These are phyloP conservation scores for Colletotrichum sp. DNA, from an alignment of 2,329 filamentous ascomycete species.

Conservation along the genomic window DNA sequence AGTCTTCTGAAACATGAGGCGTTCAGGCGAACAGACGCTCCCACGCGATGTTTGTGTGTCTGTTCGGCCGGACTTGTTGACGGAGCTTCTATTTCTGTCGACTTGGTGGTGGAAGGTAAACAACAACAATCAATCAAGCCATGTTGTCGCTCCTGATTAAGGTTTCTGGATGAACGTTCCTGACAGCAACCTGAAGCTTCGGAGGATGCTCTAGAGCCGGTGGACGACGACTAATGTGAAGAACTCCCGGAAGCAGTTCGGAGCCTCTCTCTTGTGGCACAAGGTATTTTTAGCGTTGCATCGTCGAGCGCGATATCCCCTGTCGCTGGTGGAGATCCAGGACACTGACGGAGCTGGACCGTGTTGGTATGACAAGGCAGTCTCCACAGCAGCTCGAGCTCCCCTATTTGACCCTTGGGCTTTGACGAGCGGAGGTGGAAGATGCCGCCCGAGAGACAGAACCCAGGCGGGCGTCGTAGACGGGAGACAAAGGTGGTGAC, in stretches of 20 bases:
- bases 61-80: background rate
- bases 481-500: background rate
- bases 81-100: slow-evolving; percentile 12
- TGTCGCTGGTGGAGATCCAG: background rate
- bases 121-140: background rate
- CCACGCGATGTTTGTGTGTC: slow-evolving; percentile 12
- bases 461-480: background rate
- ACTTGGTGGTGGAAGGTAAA: background rate
- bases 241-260: slow-evolving; percentile 7
- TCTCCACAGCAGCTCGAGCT: background rate
- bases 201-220: background rate
- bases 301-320: background rate
- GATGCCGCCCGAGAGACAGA: background rate
- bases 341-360: background rate
- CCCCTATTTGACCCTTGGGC: background rate
- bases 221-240: background rate
- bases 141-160: background rate
- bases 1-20: slow-evolving; percentile 21
- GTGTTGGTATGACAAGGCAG: slow-evolving; percentile 11
- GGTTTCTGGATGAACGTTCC: background rate
- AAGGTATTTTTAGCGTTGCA: slow-evolving; percentile 16
- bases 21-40: slow-evolving; percentile 19
- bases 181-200: slow-evolving; percentile 17
- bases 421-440: background rate
- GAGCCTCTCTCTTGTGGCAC: background rate